Evolutionary conservation across 805 yeast genomes (phyloP).

Genomic region (Scheffersomyces stipitis): DNA sequence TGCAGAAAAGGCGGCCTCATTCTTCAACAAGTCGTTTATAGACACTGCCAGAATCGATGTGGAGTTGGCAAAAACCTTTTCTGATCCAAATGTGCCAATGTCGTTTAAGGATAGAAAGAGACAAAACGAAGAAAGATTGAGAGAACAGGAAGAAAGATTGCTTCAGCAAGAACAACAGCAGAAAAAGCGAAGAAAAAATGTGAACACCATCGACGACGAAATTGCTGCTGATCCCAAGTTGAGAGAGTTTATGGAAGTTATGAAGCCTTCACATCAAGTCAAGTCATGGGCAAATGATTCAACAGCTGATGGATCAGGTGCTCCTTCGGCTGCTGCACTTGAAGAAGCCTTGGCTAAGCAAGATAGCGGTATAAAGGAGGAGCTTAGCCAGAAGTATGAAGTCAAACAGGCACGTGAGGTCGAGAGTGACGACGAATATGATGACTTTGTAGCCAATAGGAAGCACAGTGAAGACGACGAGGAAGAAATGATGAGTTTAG

Average conservation of each 20-base stretch:
- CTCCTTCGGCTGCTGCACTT: constrained; percentile 43
- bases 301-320: constrained; percentile 45
- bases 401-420: constrained; percentile 42
- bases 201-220: constrained; percentile 52
- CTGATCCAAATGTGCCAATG: constrained; percentile 78
- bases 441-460: constrained; percentile 36
- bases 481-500: constrained; percentile 50
- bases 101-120: constrained; percentile 45
- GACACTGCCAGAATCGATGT: constrained; percentile 83
- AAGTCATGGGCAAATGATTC: constrained; percentile 76
- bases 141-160: constrained; percentile 43
- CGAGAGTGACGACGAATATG: constrained; percentile 55
- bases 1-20: constrained; percentile 75
- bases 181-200: constrained; percentile 33
- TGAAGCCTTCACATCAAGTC: constrained; percentile 70
- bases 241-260: constrained; percentile 77
- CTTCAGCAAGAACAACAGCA: constrained; percentile 40
- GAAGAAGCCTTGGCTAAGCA: constrained; percentile 40
- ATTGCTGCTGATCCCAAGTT: constrained; percentile 66
- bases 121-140: constrained; percentile 45
- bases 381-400: constrained; percentile 17
- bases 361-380: constrained; percentile 11
- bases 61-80: constrained; percentile 77
- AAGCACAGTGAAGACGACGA: constrained; percentile 41
- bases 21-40: constrained; percentile 74